phyloP scores from a whole-genome alignment of 2,329 filamentous ascomycete genomes.

The Trichoderma arundinaceum region DNA sequence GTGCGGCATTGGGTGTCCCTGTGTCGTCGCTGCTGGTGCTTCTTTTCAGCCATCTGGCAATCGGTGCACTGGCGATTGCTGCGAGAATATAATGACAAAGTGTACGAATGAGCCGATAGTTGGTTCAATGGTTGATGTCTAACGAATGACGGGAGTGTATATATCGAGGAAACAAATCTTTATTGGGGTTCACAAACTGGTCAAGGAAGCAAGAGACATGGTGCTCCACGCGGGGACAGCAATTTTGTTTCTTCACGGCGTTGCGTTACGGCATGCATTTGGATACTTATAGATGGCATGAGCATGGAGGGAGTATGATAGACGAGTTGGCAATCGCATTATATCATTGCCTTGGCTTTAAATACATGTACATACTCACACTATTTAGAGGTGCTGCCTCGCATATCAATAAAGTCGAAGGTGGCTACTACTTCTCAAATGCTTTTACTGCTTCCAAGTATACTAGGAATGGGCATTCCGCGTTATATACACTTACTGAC shows the following conservation, averaged over 20 bases:
- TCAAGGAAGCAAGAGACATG: slow-evolving; percentile 14
- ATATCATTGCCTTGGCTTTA: background rate
- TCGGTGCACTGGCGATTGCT: slow-evolving; percentile 38
- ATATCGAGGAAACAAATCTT: background rate
- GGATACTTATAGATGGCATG: slow-evolving; percentile 16
- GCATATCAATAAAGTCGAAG: background rate
- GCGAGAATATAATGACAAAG: slow-evolving; percentile 20
- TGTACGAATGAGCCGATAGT: background rate
- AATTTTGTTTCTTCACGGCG: slow-evolving; percentile 12
- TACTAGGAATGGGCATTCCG: background rate
- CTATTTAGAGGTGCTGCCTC: background rate
- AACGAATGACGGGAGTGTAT: slow-evolving; percentile 13
- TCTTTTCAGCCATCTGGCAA: slow-evolving; percentile 39
- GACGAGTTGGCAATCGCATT: background rate
- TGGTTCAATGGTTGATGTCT: slow-evolving; percentile 10
- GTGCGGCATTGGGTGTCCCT: slow-evolving; percentile 45
- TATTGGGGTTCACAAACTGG: background rate
- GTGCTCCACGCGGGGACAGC: slow-evolving; percentile 24
- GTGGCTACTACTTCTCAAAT: background rate
- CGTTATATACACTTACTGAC: no score
- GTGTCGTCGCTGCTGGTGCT: slow-evolving; percentile 37
- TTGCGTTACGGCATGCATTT: slow-evolving; percentile 12
- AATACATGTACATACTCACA: slow-evolving; percentile 13
- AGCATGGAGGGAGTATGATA: background rate
- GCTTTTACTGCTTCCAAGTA: background rate